Percentiles rank a stretch among this genome's conserved stretches.
Conservation (phyloP, 1,284 basidiomycete genomes). For the Schizopora paradoxa region DNA sequence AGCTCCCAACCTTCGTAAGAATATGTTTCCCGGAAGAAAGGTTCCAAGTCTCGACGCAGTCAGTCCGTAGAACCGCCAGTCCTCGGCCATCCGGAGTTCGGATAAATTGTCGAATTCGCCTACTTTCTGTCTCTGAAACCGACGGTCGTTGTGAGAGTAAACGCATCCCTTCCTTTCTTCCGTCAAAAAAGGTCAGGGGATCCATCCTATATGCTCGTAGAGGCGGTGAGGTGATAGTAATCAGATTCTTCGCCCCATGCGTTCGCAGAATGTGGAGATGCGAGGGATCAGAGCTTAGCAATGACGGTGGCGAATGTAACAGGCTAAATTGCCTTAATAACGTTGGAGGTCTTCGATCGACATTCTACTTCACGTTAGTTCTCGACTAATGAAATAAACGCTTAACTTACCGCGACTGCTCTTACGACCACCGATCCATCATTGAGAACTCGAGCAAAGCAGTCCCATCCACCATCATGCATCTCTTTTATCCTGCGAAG, state of each 20-base stretch:
- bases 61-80: constrained; percentile 54
- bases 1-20: constrained; percentile 39
- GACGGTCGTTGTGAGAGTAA: constrained; percentile 36
- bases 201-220: constrained; percentile 52
- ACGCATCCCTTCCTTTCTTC: constrained; percentile 45
- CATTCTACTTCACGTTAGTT: constrained; percentile 46
- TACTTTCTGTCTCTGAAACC: constrained; percentile 41
- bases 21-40: constrained; percentile 40
- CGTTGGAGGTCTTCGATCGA: constrained; percentile 86
- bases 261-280: constrained; percentile 53
- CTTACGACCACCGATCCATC: constrained; percentile 71
- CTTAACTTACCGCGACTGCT: constrained; percentile 64
- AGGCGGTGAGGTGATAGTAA: constrained; percentile 55
- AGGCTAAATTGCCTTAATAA: constrained; percentile 73
- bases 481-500: constrained; percentile 51
- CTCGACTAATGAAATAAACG: neutral
- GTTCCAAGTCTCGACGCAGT: constrained; percentile 60
- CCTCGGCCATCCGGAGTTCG: constrained; percentile 73
- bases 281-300: constrained; percentile 40
- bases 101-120: constrained; percentile 53
- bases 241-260: constrained; percentile 37
- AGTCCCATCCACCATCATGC: constrained; percentile 67
- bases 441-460: constrained; percentile 66
- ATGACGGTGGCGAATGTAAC: constrained; percentile 50
- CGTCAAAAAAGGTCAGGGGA: constrained; percentile 54